Conservation (phyloP, 805 yeast species). For the Metschnikowia shivogae region DNA sequence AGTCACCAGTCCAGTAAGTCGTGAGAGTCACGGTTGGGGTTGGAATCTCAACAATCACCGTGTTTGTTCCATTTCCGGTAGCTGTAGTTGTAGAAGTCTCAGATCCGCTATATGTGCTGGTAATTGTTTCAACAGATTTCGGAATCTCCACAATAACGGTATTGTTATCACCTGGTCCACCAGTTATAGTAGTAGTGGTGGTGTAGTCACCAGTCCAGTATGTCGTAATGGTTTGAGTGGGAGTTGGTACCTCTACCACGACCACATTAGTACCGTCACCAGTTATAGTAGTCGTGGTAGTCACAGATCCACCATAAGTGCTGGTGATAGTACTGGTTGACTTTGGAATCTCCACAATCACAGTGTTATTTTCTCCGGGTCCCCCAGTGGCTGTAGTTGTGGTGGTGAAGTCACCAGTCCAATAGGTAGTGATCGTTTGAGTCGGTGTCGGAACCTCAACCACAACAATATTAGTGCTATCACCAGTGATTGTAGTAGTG, state of each 20-base stretch:
- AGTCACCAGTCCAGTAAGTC: slow-evolving; percentile 8
- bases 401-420: slow-evolving; percentile 5
- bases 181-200: slow-evolving; percentile 6
- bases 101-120: neutral
- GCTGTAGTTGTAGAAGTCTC: neutral
- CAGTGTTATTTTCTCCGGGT: slow-evolving; percentile 13
- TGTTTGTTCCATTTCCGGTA: slow-evolving; percentile 1
- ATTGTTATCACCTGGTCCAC: slow-evolving; percentile 10
- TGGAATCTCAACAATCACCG: slow-evolving; percentile 11
- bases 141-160: slow-evolving; percentile 16
- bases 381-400: neutral
- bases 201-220: slow-evolving; percentile 5
- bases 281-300: neutral
- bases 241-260: neutral
- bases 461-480: slow-evolving; percentile 3
- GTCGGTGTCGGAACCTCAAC: slow-evolving; percentile 12
- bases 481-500: slow-evolving; percentile 1
- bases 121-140: neutral
- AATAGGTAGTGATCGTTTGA: slow-evolving; percentile 6
- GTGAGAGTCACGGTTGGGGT: slow-evolving; percentile 7
- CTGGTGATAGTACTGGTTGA: neutral
- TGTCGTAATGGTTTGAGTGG: neutral
- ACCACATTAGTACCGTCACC: neutral
- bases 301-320: neutral
- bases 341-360: neutral